Evolutionary conservation across 768 basidiomycete species (phyloP).

Genomic region (Cytidiella melzeri): DNA sequence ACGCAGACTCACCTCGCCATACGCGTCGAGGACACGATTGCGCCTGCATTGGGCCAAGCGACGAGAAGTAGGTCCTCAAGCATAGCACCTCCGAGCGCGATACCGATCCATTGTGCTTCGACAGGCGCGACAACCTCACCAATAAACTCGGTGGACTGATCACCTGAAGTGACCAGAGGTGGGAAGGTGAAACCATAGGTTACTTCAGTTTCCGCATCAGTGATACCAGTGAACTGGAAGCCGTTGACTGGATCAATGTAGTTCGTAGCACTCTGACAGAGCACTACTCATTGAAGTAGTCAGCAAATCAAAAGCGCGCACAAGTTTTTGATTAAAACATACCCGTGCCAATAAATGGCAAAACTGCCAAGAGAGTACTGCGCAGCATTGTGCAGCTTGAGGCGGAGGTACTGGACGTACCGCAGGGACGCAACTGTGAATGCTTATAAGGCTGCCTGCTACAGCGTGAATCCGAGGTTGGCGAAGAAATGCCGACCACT

Average conservation of each 20-base stretch:
- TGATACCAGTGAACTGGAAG: conserved; percentile 40
- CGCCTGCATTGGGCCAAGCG: conserved; percentile 53
- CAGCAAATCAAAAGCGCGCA: neutral
- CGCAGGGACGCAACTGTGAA: neutral
- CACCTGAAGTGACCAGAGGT: conserved; percentile 33
- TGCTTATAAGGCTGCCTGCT: conserved; percentile 1
- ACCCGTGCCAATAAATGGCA: conserved; percentile 39
- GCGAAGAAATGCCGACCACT: conserved; percentile 11
- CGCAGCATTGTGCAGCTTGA: conserved; percentile 15
- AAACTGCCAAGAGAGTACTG: conserved; percentile 26
- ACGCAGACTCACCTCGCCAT: conserved; percentile 49
- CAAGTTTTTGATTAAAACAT: conserved; percentile 3
- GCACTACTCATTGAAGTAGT: conserved; percentile 21
- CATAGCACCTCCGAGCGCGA: conserved; percentile 50
- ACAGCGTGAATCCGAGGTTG: neutral
- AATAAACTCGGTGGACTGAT: conserved; percentile 48
- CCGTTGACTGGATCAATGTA: conserved; percentile 51
- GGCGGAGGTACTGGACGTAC: neutral
- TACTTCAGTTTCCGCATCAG: conserved; percentile 27
- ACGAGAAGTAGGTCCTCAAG: conserved; percentile 48
- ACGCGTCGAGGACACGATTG: conserved; percentile 47
- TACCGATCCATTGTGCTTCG: conserved; percentile 48
- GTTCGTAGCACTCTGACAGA: conserved; percentile 37
- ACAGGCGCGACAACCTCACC: conserved; percentile 56
- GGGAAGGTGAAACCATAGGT: conserved; percentile 49